A percentile compares a stretch with the other conserved stretches of the same genome.
Conservation (phyloP, 345 rosid species). For the Eucalyptus virginea region DNA sequence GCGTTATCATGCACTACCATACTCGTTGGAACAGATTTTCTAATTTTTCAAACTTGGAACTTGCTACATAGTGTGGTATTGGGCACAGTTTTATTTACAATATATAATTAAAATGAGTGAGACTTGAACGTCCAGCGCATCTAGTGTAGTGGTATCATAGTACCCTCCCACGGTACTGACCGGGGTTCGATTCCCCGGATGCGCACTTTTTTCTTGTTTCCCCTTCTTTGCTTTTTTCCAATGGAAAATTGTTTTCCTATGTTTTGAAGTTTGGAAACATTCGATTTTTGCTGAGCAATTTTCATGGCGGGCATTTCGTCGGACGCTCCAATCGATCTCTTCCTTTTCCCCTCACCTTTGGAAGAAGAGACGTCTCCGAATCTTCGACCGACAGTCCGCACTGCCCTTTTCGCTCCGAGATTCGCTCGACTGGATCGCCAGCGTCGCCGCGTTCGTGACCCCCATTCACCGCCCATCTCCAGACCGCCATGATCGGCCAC, state of each 20-base stretch:
- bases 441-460: not conserved
- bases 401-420: not conserved
- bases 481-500: not conserved
- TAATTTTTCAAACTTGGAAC: not conserved
- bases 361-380: not conserved
- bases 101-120: rapidly evolving
- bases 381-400: not conserved
- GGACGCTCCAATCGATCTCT: not conserved
- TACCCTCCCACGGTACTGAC: conserved; percentile 99
- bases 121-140: conserved; percentile 10
- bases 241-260: not conserved
- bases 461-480: not conserved
- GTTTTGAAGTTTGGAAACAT: not conserved
- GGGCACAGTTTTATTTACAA: rapidly evolving
- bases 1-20: too few relatives aligned
- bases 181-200: conserved; percentile 96
- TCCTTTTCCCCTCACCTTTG: not conserved
- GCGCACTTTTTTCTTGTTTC: conserved; percentile 6
- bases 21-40: rapidly evolving
- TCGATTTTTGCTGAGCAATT: not conserved
- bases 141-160: conserved; percentile 95
- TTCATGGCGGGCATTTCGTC: not conserved
- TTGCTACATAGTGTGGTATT: rapidly evolving
- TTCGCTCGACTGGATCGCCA: not conserved
- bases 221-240: not conserved